phyloP scores from a whole-genome alignment of 352 stramenopile genomes.

The Phytophthora syringae region DNA sequence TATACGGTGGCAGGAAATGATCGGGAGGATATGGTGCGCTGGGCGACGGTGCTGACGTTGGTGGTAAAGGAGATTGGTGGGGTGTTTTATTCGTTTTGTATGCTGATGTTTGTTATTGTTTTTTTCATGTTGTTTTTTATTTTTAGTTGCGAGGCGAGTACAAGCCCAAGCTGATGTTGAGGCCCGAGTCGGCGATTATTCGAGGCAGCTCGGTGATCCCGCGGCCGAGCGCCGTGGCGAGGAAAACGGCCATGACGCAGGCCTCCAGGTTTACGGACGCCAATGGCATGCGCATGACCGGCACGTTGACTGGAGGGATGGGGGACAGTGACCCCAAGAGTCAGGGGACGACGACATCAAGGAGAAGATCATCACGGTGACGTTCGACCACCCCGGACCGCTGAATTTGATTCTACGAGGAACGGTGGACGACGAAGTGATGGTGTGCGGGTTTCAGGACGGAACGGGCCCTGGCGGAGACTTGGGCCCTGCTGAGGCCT shows the following conservation, averaged over 20 bases:
- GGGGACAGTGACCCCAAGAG: constrained; percentile 54
- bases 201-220: constrained; percentile 86
- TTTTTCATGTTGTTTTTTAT: background rate
- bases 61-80: constrained; percentile 57
- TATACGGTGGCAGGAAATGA: constrained; percentile 89
- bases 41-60: constrained; percentile 86
- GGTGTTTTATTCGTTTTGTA: background rate
- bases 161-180: constrained; percentile 90
- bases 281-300: constrained; percentile 82
- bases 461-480: constrained; percentile 30
- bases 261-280: constrained; percentile 81
- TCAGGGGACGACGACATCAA: constrained; percentile 74
- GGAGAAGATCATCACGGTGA: constrained; percentile 90
- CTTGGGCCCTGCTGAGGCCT: constrained; percentile 64
- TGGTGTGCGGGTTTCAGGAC: constrained; percentile 86
- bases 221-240: constrained; percentile 63
- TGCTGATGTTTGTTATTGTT: constrained; percentile 4
- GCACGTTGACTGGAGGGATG: constrained; percentile 45
- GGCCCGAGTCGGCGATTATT: constrained; percentile 88
- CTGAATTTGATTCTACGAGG: constrained; percentile 79
- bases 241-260: constrained; percentile 73
- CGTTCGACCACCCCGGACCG: constrained; percentile 79
- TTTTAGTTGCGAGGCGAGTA: constrained; percentile 82
- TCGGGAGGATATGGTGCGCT: constrained; percentile 90
- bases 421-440: constrained; percentile 89